phyloP scores from a whole-genome alignment of 306 rosid genomes.

The Cucurbita maxima region DNA sequence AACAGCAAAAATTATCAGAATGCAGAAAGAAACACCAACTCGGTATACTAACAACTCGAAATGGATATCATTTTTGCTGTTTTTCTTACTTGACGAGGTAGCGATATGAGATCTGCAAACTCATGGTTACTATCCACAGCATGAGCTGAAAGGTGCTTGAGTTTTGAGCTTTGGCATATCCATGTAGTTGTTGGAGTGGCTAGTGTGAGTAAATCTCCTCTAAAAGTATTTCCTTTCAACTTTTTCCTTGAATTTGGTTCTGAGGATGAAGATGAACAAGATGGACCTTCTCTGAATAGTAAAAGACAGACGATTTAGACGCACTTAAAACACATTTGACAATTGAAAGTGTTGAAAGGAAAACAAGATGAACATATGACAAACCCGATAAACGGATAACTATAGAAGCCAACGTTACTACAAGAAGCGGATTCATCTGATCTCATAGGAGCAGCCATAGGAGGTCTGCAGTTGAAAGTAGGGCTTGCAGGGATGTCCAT shows the following conservation, averaged over 20 bases:
- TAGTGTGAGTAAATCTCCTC: background rate
- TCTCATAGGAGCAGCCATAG: conserved; percentile 25
- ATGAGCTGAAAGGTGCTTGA: background rate
- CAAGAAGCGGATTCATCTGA: conserved; percentile 20
- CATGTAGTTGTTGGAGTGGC: background rate
- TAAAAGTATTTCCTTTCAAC: background rate
- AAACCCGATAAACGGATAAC: conserved; percentile 35
- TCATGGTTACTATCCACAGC: background rate
- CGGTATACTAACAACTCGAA: background rate
- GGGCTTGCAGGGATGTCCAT: conserved; percentile 27
- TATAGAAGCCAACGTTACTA: conserved; percentile 16
- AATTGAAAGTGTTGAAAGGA: background rate
- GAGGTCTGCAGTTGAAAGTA: conserved; percentile 24
- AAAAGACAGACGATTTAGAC: background rate
- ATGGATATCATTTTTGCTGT: background rate
- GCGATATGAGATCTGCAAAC: background rate
- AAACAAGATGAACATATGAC: background rate
- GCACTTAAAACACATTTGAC: background rate
- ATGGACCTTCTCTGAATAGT: background rate
- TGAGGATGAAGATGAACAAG: conserved; percentile 1
- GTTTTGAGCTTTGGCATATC: background rate
- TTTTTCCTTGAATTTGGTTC: background rate
- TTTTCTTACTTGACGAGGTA: background rate
- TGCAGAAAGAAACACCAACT: background rate
- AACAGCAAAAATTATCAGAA: background rate